A percentile compares a stretch with the other conserved stretches of the same genome.
Conservation (phyloP, 371 early-diverging fungal species). For the Apophysomyces variabilis region DNA sequence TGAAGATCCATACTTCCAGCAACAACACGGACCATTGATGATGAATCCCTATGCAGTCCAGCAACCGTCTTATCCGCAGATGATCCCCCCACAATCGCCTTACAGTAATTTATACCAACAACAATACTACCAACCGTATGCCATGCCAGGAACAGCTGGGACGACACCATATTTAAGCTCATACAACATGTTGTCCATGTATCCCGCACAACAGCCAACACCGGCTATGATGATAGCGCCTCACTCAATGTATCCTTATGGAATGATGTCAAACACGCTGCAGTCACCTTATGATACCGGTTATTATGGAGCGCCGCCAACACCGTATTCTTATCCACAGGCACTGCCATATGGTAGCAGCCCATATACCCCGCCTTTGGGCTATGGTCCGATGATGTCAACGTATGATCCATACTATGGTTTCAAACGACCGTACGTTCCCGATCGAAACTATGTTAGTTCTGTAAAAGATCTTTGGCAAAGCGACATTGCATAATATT, state of each 20-base stretch:
- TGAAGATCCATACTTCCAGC: constrained; percentile 1
- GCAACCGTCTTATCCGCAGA: constrained; percentile 1
- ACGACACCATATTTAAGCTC: not conserved
- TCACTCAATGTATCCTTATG: not conserved
- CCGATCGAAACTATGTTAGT: not conserved
- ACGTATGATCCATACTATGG: not conserved
- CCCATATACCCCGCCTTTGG: not conserved
- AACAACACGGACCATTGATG: not conserved
- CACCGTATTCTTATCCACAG: not conserved
- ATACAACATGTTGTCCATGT: not conserved
- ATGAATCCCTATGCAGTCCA: constrained; percentile 1
- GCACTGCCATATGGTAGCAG: not conserved
- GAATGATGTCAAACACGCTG: not conserved
- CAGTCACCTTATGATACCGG: not conserved
- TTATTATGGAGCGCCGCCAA: not conserved
- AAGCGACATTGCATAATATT: not conserved
- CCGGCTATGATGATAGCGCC: not conserved
- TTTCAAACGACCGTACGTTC: not conserved
- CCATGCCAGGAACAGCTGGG: not conserved
- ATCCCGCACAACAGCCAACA: not conserved
- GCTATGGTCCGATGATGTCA: not conserved
- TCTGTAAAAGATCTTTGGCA: constrained; percentile 9
- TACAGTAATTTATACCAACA: not conserved
- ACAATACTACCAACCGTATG: constrained; percentile 1
- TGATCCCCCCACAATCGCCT: not conserved